These are phyloP conservation scores for Kalmanozyma brasiliensis DNA, from an alignment of 1,284 basidiomycete genomes.

Conservation along the genomic window DNA sequence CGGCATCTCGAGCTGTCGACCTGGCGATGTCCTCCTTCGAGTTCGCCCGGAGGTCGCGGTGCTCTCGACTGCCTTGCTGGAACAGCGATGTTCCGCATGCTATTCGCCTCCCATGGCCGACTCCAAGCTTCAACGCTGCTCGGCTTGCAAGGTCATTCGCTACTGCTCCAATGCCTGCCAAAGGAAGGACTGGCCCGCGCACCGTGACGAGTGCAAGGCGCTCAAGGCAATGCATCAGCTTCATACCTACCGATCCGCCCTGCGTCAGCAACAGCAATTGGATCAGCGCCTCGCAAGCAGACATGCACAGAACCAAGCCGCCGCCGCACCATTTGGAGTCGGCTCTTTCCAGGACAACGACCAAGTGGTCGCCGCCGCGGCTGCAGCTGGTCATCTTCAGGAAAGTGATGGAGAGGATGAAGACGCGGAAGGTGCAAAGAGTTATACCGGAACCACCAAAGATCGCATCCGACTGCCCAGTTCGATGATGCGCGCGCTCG, in stretches of 20 bases:
- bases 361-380: constrained; percentile 27
- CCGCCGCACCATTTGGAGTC: constrained; percentile 22
- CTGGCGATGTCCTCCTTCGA: constrained; percentile 37
- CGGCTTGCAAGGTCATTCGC: constrained; percentile 42
- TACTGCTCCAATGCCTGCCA: constrained; percentile 48
- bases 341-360: constrained; percentile 44
- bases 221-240: constrained; percentile 40
- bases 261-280: constrained; percentile 24
- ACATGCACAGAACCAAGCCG: constrained; percentile 7
- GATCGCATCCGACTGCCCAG: constrained; percentile 28
- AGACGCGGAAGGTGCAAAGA: neutral
- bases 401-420: constrained; percentile 15
- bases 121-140: constrained; percentile 40
- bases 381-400: constrained; percentile 15
- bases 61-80: constrained; percentile 35
- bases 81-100: constrained; percentile 41
- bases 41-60: constrained; percentile 35
- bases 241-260: constrained; percentile 23
- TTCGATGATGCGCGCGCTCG: constrained; percentile 44
- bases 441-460: constrained; percentile 1
- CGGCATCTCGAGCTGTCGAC: constrained; percentile 37
- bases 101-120: constrained; percentile 19
- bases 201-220: constrained; percentile 52
- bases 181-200: constrained; percentile 39
- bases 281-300: constrained; percentile 31